Base-by-base conservation (phyloP, 768 basidiomycete species). In the Gloeopeniophorella convolvens region DNA sequence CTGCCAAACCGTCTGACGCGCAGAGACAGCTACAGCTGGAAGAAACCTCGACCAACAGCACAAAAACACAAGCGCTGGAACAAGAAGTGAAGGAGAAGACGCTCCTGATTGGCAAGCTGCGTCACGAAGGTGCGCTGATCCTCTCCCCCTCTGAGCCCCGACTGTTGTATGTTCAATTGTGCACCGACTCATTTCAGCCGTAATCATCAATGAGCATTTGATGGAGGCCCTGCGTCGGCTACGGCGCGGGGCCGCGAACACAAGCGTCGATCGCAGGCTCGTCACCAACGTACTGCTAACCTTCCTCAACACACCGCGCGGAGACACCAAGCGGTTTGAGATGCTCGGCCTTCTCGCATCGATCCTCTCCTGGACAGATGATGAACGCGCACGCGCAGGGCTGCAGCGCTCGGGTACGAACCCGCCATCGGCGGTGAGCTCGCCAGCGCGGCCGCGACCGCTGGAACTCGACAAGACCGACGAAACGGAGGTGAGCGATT, bases 171-270 rank as follows among this genome's bases (percentile, higher is more conserved):
- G 53, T n/a, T 45, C 39, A 24, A 48, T 58, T 28, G 36, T 45
- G 23, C 36, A 49, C 42, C 35, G 23, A 21, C n/a, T 28, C 18
- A 18, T 55, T 5, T 11, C 57, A 95, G 95, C 87, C 43, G 92
- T 99, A 12, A 95, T 97, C 51, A 83, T 94, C 64, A 98, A 98
- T 58, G 96, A 98, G 63, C 96, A 99, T 61, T 74, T 99, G 10
- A 96, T 93, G 60, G 95, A 98, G 67, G 96, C 96, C 3, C 78
- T 99, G n/a, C 89, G 95, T 11, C 84, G 96, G 20, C 76, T 99
- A 42, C 82, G 91, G 39, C 85, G 84, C 57, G 89, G 83, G 51
- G 83, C 89, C 0, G 79, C 88, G 6, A 80, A 80, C 39, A 89
- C 81, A 39, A 97, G 90, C 59, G 95, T 99, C 23, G 95, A 99